Evolutionary conservation across 139 green algal species (phyloP).

Genomic region (Gonium pectorale): DNA sequence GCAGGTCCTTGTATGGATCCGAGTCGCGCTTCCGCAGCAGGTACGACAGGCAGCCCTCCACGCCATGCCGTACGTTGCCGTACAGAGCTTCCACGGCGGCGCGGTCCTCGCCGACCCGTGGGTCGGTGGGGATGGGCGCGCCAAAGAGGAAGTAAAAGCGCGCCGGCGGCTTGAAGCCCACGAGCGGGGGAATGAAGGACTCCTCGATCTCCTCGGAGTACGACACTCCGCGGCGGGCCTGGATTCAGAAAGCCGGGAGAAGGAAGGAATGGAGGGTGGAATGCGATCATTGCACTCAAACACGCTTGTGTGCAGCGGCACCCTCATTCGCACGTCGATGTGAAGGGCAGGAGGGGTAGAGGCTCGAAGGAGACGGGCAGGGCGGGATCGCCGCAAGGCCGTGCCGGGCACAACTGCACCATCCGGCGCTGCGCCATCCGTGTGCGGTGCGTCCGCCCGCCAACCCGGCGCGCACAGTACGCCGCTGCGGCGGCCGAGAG

Average conservation of each 20-base stretch:
- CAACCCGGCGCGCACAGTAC: no score
- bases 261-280: background rate
- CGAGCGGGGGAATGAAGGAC: slow-evolving; percentile 68
- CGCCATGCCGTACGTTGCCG: slow-evolving; percentile 57
- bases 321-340: no score
- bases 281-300: no score
- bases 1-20: slow-evolving; percentile 89
- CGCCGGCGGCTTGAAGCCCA: slow-evolving; percentile 60
- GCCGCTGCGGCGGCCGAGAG: no score
- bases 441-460: no score
- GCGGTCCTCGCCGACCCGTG: slow-evolving; percentile 64
- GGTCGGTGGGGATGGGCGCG: slow-evolving; percentile 77
- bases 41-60: slow-evolving; percentile 75
- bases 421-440: no score
- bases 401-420: no score
- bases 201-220: slow-evolving; percentile 53
- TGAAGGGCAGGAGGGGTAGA: no score
- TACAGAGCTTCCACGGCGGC: slow-evolving; percentile 75
- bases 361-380: no score
- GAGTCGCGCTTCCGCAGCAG: slow-evolving; percentile 74
- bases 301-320: no score
- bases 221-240: slow-evolving; percentile 61
- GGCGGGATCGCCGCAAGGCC: no score
- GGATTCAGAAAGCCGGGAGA: background rate
- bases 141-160: slow-evolving; percentile 95